These are phyloP conservation scores for Pleurotus eryngii DNA, from an alignment of 768 basidiomycete species.

Conservation along the genomic window DNA sequence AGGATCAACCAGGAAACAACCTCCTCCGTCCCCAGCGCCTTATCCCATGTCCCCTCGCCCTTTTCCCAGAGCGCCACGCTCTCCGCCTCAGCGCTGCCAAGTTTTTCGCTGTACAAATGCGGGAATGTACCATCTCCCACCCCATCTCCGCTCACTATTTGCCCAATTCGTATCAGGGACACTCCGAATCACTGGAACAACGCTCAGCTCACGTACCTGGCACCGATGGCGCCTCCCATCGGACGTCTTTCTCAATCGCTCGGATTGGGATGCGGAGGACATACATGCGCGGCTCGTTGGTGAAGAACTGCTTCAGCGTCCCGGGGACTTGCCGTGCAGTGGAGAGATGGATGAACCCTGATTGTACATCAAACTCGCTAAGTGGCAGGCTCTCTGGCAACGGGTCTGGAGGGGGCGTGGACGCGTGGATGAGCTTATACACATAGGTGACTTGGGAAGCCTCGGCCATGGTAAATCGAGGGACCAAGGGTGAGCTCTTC, in stretches of 20 bases:
- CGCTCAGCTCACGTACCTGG: not conserved
- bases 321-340: slow-evolving; percentile 31
- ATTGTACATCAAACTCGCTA: slow-evolving; percentile 34
- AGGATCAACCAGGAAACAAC: not conserved
- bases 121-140: slow-evolving; percentile 1
- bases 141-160: not conserved
- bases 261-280: not conserved
- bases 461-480: not conserved
- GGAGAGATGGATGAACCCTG: slow-evolving; percentile 47
- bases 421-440: slow-evolving; percentile 32
- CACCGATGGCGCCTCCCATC: not conserved
- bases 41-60: slow-evolving; percentile 1
- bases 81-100: slow-evolving; percentile 2
- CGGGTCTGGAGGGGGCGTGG: slow-evolving; percentile 27
- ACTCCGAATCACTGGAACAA: not conserved
- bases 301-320: slow-evolving; percentile 39
- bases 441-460: slow-evolving; percentile 19
- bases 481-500: not conserved
- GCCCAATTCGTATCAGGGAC: not conserved
- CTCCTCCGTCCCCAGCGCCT: not conserved
- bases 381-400: slow-evolving; percentile 33
- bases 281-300: not conserved
- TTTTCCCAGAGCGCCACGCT: slow-evolving; percentile 1
- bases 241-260: not conserved
- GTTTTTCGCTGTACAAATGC: slow-evolving; percentile 6